These are phyloP conservation scores for Hirschfeldia incana DNA, from an alignment of 345 rosid genomes.

Conservation along the genomic window DNA sequence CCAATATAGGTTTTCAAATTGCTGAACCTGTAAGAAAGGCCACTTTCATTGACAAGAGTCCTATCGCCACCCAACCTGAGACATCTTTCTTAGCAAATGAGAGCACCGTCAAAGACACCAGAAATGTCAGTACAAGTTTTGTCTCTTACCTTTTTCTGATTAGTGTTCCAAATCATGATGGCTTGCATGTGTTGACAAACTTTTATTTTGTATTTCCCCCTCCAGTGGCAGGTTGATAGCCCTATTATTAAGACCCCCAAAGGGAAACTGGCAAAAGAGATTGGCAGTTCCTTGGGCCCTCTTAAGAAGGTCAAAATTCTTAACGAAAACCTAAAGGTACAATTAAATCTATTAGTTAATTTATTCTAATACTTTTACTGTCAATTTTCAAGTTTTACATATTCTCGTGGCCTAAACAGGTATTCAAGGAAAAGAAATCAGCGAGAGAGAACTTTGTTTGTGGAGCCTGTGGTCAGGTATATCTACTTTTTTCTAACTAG, in stretches of 20 bases:
- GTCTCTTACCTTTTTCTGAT: background rate
- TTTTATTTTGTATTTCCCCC: conserved; percentile 12
- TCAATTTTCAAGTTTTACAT: conserved; percentile 12
- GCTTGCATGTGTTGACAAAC: conserved; percentile 21
- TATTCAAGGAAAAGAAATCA: conserved; percentile 91
- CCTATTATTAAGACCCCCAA: conserved; percentile 52
- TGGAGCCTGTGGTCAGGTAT: conserved; percentile 97
- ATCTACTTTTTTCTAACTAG: conserved; percentile 13
- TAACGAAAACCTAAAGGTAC: conserved; percentile 73
- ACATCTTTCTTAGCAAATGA: conserved; percentile 48
- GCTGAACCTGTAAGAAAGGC: conserved; percentile 60
- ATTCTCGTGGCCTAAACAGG: conserved; percentile 38
- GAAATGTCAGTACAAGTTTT: conserved; percentile 54
- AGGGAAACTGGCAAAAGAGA: conserved; percentile 57
- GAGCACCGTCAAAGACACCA: conserved; percentile 48
- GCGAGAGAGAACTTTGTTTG: conserved; percentile 92
- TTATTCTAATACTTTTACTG: conserved; percentile 19
- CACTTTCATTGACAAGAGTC: conserved; percentile 44
- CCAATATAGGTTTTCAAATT: conserved; percentile 46
- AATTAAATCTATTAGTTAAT: background rate
- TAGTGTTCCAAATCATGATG: background rate
- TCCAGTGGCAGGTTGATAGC: conserved; percentile 62
- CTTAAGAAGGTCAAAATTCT: conserved; percentile 71
- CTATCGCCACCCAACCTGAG: conserved; percentile 43
- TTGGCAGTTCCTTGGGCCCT: conserved; percentile 37